A percentile compares a stretch with the other conserved stretches of the same genome.
Evolutionary conservation across 1,139 yeast species (phyloP).

Genomic region (Casaregolazyma suthepensis): DNA sequence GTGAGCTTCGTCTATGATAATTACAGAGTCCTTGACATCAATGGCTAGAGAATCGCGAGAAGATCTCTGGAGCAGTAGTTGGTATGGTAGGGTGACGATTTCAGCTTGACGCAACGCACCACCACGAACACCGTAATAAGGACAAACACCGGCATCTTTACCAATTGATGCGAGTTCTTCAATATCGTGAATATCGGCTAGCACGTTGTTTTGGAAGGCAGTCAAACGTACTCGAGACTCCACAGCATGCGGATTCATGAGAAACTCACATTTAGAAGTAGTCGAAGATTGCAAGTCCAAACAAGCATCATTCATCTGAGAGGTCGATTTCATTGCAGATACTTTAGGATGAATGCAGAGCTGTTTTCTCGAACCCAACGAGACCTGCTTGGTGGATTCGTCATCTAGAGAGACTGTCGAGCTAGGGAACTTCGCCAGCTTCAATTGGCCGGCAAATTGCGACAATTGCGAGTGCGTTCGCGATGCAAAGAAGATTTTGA

Average conservation of each 20-base stretch:
- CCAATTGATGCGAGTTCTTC: slow-evolving; percentile 74
- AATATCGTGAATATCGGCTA: slow-evolving; percentile 68
- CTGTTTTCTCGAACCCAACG: slow-evolving; percentile 71
- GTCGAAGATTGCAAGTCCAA: slow-evolving; percentile 54
- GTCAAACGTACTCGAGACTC: slow-evolving; percentile 33
- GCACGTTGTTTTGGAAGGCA: slow-evolving; percentile 53
- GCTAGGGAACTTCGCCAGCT: slow-evolving; percentile 58
- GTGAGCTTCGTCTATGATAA: slow-evolving; percentile 91
- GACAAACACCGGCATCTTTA: slow-evolving; percentile 53
- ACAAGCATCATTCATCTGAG: slow-evolving; percentile 78
- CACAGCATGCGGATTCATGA: slow-evolving; percentile 34
- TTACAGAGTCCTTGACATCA: slow-evolving; percentile 55
- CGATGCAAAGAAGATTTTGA: slow-evolving; percentile 62
- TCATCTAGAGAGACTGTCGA: slow-evolving; percentile 34
- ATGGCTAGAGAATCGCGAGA: slow-evolving; percentile 59
- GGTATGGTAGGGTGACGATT: slow-evolving; percentile 80
- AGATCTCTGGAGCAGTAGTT: slow-evolving; percentile 58
- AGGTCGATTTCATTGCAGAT: slow-evolving; percentile 41
- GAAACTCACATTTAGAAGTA: slow-evolving; percentile 45
- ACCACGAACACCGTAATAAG: slow-evolving; percentile 69
- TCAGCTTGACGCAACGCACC: slow-evolving; percentile 53
- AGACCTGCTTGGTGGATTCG: slow-evolving; percentile 23
- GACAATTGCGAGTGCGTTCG: slow-evolving; percentile 86
- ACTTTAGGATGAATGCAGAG: slow-evolving; percentile 71
- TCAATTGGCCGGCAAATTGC: slow-evolving; percentile 73